Base-by-base conservation (phyloP, 1,284 basidiomycete species). In the Vanrija sp. region DNA sequence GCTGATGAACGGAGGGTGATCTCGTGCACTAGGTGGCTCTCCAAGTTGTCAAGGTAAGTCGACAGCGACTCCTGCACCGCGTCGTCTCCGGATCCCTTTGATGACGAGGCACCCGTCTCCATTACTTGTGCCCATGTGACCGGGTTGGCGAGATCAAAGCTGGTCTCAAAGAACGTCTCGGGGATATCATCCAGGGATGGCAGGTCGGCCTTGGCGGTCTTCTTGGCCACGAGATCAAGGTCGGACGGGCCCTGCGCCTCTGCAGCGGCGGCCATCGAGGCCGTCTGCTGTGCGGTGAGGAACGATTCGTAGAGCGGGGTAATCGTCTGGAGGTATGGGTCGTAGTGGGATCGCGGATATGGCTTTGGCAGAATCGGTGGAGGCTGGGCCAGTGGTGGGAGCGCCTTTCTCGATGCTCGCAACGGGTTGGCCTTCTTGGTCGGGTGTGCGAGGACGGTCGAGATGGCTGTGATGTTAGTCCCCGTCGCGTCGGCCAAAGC, bases 21-120 rank as follows among this genome's bases (percentile, higher is more conserved):
- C 76, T 98, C 95, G 64, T 86, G 86, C 15, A 96, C 85, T 52
- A 99, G 87, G 71, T 98, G 94, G 62, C 93, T 86, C 69, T 99
- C 95, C 59, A 98, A 85, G 2, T 89, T 89, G 72, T 98, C 96
- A 7, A 94, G 87, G 68, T 97, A 89, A 59, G 92, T 87, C 14
- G 91, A 93, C 54, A 98, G 84, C 68, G 86, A 88, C 70, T 97
- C 93, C n/a, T 96, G 86, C 1, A 95, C 80, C 80, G 77, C 81
- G 61, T 83, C 83, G 64, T 87, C 83, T 40, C 80, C 71, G 51
- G 78, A 72, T 26, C 19, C 49, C 40, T 49, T 54, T 49, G 40
- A 38, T 52, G 53, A 18, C 42, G 50, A 21, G 42, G 66, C 46
- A 9, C 69, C 62, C 23, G 54, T 52, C 21, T 56, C 61, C 28